Base-by-base conservation (phyloP, 2,329 filamentous ascomycete species). In the Aspergillus pseudotamarii region DNA sequence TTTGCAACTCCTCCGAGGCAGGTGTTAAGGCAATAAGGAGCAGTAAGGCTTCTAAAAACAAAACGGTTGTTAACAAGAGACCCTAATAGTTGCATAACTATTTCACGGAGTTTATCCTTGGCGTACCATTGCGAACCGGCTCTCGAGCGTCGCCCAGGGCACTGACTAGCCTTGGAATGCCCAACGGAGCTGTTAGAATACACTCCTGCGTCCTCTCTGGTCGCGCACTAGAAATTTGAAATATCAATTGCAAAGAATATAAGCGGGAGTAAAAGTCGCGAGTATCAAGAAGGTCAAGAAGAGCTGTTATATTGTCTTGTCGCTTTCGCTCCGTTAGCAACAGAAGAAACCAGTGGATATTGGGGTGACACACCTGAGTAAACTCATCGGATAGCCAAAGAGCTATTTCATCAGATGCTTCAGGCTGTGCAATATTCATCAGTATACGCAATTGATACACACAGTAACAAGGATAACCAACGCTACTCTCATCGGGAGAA, bases 341-440 rank as follows among this genome's bases (percentile, higher is more conserved):
- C 60, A 46, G 66, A 66, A 30, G 48, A 4, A 32, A 19, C 16
- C 9, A 14, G 21, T 34, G 45, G n/a, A 12, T 53, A 61, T 43
- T 57, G 62, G 8, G 59, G n/a, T 53, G 19, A 61, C 28, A 68
- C 82, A 89, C 88, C 84, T 97, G 94, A 38, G 95, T 97, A 76
- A 99, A 99, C 78, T 98, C 94, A 79, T 99, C 95, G 59, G 95
- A 95, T 63, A 99, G 85, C 93, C 95, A 99, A 32, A 98, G 83
- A 21, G 91, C 91, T 71, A 99, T 96, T 79, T 99, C 95, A 68
- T 98, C 94, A 16, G 94, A 97, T 59, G 94, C 93, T 84, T 98
- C 94, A 36, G 93, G 83, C 92, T 96, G 74, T 84, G 66, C 30
- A 65, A 50, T 41, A 26, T 57, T 48, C 53, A 61, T 76, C 65